phyloP scores from a whole-genome alignment of 352 stramenopile genomes.

The Phytophthora sojae region DNA sequence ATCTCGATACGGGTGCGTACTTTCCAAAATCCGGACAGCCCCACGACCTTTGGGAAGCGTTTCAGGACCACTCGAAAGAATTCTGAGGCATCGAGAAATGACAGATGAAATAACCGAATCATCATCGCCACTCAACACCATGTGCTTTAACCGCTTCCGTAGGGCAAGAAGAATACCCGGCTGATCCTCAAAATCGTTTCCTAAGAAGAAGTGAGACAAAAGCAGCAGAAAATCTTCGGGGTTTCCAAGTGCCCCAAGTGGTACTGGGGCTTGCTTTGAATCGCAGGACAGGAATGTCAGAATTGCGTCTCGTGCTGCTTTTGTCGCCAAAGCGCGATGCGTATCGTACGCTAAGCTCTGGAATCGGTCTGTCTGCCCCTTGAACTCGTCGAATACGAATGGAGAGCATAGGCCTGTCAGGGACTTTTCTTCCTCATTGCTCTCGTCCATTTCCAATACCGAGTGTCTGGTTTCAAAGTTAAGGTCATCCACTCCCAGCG shows the following conservation, averaged over 20 bases:
- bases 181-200: constrained; percentile 34
- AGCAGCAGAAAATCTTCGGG: constrained; percentile 54
- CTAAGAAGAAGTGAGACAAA: constrained; percentile 49
- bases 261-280: constrained; percentile 13
- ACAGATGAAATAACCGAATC: constrained; percentile 31
- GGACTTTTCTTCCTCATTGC: constrained; percentile 61
- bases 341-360: constrained; percentile 73
- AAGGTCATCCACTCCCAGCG: constrained; percentile 66
- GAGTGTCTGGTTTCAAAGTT: constrained; percentile 42
- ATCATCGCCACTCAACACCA: constrained; percentile 31
- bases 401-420: constrained; percentile 70
- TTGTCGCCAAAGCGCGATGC: constrained; percentile 66
- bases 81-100: constrained; percentile 40
- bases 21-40: constrained; percentile 67
- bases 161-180: constrained; percentile 33
- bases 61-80: constrained; percentile 34
- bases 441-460: constrained; percentile 65
- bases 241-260: constrained; percentile 45
- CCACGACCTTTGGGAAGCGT: constrained; percentile 56
- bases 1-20: constrained; percentile 73
- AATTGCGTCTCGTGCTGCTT: constrained; percentile 58
- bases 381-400: constrained; percentile 69
- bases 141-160: constrained; percentile 28
- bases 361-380: constrained; percentile 63
- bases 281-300: constrained; percentile 43